These are phyloP conservation scores for Neonectria neomacrospora DNA, from an alignment of 2,329 filamentous ascomycete species.

Conservation along the genomic window DNA sequence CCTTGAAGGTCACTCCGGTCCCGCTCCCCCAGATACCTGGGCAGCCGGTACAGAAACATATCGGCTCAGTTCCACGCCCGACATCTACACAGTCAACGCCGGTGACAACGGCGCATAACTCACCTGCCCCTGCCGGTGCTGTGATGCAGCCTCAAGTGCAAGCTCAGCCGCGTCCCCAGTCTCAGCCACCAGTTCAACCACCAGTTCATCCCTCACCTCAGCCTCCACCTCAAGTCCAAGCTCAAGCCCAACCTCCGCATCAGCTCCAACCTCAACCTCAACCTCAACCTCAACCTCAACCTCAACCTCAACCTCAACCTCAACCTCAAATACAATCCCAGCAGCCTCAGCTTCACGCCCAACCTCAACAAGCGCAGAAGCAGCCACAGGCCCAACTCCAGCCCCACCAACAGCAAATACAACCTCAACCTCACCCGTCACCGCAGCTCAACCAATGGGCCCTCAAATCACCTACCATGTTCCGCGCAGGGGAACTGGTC, in stretches of 20 bases:
- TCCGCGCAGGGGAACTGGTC: conserved; percentile 61
- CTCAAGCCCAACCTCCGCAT: conserved; percentile 6
- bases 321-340: conserved; percentile 17
- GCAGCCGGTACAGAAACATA: conserved; percentile 49
- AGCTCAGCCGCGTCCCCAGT: conserved; percentile 24
- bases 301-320: conserved; percentile 27
- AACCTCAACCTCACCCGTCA: conserved; percentile 36
- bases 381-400: conserved; percentile 11
- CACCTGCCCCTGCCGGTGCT: conserved; percentile 29
- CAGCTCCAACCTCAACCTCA: conserved; percentile 18
- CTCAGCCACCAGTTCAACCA: conserved; percentile 4
- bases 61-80: conserved; percentile 39
- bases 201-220: conserved; percentile 10
- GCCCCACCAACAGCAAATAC: conserved; percentile 1
- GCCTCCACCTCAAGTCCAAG: background rate
- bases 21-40: conserved; percentile 51
- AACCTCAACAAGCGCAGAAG: background rate
- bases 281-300: conserved; percentile 3
- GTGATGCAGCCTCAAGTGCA: conserved; percentile 17
- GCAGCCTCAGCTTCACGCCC: conserved; percentile 4
- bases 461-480: conserved; percentile 52
- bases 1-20: conserved; percentile 51
- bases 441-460: conserved; percentile 45
- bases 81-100: conserved; percentile 44
- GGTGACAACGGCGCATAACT: conserved; percentile 32